These are phyloP conservation scores for Phialophora expanda DNA, from an alignment of 2,329 filamentous ascomycete genomes.

Conservation along the genomic window DNA sequence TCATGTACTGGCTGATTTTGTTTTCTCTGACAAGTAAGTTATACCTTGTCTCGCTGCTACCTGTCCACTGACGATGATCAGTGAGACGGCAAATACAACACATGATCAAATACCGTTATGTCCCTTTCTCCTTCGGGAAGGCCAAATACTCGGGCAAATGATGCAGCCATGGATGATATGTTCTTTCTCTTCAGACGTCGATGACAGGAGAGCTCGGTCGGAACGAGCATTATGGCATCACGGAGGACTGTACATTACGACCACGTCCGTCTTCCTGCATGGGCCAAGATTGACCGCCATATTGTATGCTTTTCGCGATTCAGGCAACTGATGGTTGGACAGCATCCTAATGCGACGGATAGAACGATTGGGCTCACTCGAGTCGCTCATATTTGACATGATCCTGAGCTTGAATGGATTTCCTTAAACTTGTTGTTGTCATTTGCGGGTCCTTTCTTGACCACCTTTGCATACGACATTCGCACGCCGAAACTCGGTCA, in stretches of 20 bases:
- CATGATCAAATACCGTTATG: slow-evolving; percentile 99
- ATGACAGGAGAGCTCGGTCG: background rate
- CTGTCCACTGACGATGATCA: slow-evolving; percentile 46
- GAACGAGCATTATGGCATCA: slow-evolving; percentile 7
- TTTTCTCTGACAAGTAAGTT: slow-evolving; percentile 91
- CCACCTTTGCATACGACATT: background rate
- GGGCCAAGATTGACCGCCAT: slow-evolving; percentile 4
- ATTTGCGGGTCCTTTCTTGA: background rate
- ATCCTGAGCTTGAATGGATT: background rate
- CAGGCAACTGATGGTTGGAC: slow-evolving; percentile 11
- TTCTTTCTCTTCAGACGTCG: background rate
- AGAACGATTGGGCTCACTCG: background rate
- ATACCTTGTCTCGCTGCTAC: background rate
- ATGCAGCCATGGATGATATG: slow-evolving; percentile 6
- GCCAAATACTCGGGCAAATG: slow-evolving; percentile 64
- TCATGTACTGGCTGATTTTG: slow-evolving; percentile 98
- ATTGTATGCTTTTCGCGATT: background rate
- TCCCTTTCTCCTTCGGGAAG: slow-evolving; percentile 92
- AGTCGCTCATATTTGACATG: background rate
- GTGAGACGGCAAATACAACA: slow-evolving; percentile 99
- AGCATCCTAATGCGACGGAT: slow-evolving; percentile 2
- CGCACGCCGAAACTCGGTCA: background rate
- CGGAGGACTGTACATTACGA: slow-evolving; percentile 17
- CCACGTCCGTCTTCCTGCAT: background rate
- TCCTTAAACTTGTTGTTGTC: background rate